Evolutionary conservation across 768 basidiomycete genomes (phyloP).

Genomic region (Tylopilus felleus): DNA sequence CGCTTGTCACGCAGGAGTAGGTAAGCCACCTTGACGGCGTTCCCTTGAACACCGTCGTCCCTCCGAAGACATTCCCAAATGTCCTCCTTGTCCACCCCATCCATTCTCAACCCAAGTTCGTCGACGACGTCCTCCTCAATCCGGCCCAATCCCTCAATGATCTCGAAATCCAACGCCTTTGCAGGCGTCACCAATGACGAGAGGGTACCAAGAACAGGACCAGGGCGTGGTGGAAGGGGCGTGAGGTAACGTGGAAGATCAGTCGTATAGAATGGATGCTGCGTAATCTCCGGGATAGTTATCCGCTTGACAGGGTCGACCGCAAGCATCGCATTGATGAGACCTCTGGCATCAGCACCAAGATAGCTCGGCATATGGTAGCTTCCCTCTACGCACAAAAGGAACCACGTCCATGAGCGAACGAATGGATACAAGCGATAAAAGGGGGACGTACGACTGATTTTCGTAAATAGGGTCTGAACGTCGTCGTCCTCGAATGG

Average conservation of each 20-base stretch:
- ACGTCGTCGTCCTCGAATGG: constrained; percentile 99
- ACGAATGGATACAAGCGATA: not conserved
- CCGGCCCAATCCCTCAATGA: constrained; percentile 88
- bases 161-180: constrained; percentile 70
- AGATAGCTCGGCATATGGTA: constrained; percentile 85
- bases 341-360: constrained; percentile 67
- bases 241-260: constrained; percentile 85
- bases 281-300: constrained; percentile 86
- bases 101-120: constrained; percentile 69
- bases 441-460: constrained; percentile 59
- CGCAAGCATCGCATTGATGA: constrained; percentile 87
- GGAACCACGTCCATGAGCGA: not conserved
- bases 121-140: constrained; percentile 92
- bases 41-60: constrained; percentile 83
- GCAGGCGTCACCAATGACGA: constrained; percentile 68
- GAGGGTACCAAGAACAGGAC: constrained; percentile 72
- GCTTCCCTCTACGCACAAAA: constrained; percentile 61
- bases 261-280: constrained; percentile 85
- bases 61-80: constrained; percentile 82
- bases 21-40: constrained; percentile 95
- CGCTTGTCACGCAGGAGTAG: constrained; percentile 88
- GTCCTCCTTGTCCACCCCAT: constrained; percentile 75
- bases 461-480: constrained; percentile 88
- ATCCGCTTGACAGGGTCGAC: constrained; percentile 95
- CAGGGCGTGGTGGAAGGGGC: constrained; percentile 73